A percentile compares a stretch with the other conserved stretches of the same genome.
Evolutionary conservation across 2,329 filamentous ascomycete genomes (phyloP).

Genomic region (Monilinia fructicola): DNA sequence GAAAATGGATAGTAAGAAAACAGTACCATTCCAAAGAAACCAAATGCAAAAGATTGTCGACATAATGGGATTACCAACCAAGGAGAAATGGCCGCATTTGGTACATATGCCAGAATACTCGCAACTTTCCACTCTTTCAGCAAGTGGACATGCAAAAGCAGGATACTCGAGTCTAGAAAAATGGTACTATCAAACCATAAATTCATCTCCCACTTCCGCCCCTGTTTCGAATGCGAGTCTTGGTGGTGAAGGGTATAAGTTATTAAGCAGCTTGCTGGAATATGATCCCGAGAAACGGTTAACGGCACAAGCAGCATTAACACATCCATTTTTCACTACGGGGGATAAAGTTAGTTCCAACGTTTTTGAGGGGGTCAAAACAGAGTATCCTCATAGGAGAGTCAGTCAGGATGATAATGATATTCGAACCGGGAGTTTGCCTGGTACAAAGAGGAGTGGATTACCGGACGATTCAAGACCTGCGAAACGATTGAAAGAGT

Average conservation of each 20-base stretch:
- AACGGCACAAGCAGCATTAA: conserved; percentile 83
- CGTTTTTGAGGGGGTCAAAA: conserved; percentile 84
- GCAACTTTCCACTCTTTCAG: conserved; percentile 61
- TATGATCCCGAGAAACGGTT: conserved; percentile 90
- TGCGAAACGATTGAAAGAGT: conserved; percentile 62
- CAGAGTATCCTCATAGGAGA: conserved; percentile 83
- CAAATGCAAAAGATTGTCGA: conserved; percentile 99
- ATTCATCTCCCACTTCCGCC: conserved; percentile 53
- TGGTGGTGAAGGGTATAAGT: conserved; percentile 74
- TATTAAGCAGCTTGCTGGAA: conserved; percentile 80
- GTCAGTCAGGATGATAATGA: conserved; percentile 96
- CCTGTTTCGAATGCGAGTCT: conserved; percentile 53
- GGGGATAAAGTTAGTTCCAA: conserved; percentile 70
- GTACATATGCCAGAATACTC: conserved; percentile 82
- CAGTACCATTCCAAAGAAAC: conserved; percentile 93
- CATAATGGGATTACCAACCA: conserved; percentile 86
- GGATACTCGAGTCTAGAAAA: conserved; percentile 61
- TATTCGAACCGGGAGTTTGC: conserved; percentile 83
- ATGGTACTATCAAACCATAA: conserved; percentile 74
- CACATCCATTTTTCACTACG: conserved; percentile 83
- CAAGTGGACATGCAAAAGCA: conserved; percentile 45
- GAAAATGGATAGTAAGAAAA: conserved; percentile 98
- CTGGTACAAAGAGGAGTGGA: conserved; percentile 86
- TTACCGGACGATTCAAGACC: conserved; percentile 74
- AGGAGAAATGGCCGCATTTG: conserved; percentile 84